A percentile compares a stretch with the other conserved stretches of the same genome.
phyloP scores from a whole-genome alignment of 2,329 filamentous ascomycete genomes.

The Trichoderma brevicompactum region DNA sequence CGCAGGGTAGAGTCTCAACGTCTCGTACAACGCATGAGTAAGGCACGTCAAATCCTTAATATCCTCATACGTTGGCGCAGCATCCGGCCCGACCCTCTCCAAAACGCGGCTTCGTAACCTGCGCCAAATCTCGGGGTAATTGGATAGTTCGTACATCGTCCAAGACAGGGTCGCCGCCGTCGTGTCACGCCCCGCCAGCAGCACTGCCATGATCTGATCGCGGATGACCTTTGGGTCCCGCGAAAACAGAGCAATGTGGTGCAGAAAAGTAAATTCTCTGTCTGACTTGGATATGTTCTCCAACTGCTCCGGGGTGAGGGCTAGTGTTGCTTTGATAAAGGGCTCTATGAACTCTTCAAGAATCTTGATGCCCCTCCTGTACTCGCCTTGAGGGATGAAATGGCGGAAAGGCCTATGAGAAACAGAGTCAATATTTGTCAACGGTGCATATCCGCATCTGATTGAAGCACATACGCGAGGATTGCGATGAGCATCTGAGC shows the following conservation, averaged over 20 bases:
- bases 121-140: slow-evolving; percentile 68
- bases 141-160: slow-evolving; percentile 79
- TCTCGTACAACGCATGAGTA: slow-evolving; percentile 74
- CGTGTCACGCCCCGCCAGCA: slow-evolving; percentile 86
- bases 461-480: slow-evolving; percentile 28
- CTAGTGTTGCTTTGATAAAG: slow-evolving; percentile 76
- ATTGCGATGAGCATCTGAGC: slow-evolving; percentile 55
- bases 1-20: slow-evolving; percentile 74
- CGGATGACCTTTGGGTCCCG: slow-evolving; percentile 72
- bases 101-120: slow-evolving; percentile 76
- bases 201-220: slow-evolving; percentile 81
- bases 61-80: slow-evolving; percentile 73
- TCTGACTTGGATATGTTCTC: slow-evolving; percentile 70
- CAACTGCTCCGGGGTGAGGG: slow-evolving; percentile 71
- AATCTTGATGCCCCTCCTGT: slow-evolving; percentile 65
- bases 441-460: not conserved
- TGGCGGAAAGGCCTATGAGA: slow-evolving; percentile 63
- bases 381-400: slow-evolving; percentile 67
- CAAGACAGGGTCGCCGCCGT: slow-evolving; percentile 83
- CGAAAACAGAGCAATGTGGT: slow-evolving; percentile 82
- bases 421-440: slow-evolving; percentile 57
- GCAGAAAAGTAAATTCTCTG: slow-evolving; percentile 79
- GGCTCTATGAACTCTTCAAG: slow-evolving; percentile 78
- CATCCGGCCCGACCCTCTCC: slow-evolving; percentile 64
- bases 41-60: slow-evolving; percentile 89